A percentile compares a stretch with the other conserved stretches of the same genome.
Evolutionary conservation across 331 rosid genomes (phyloP).

Genomic region (Dryas integrifolia): DNA sequence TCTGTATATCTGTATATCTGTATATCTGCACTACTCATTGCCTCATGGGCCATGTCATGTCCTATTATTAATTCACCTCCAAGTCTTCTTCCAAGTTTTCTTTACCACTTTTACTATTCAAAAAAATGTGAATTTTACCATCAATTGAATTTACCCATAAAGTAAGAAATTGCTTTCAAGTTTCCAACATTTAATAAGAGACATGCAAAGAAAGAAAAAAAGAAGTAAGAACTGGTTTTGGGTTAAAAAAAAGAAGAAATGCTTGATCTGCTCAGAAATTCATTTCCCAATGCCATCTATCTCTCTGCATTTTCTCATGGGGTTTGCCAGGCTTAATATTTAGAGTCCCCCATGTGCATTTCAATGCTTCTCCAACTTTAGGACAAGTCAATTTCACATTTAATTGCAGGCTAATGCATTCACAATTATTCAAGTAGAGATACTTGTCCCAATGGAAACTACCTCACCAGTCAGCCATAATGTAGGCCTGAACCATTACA

Average conservation of each 20-base stretch:
- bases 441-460: conserved; percentile 24
- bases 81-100: neutral
- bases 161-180: neutral
- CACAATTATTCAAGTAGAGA: conserved; percentile 20
- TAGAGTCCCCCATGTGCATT: conserved; percentile 10
- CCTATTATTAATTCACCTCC: no score
- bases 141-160: neutral
- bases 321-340: neutral
- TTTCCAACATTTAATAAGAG: neutral
- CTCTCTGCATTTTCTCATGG: neutral
- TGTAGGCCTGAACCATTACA: neutral
- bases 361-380: neutral
- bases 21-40: neutral
- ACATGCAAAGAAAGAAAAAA: neutral
- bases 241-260: neutral
- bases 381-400: conserved; percentile 28
- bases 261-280: neutral
- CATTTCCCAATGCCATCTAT: conserved; percentile 21
- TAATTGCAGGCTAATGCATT: neutral
- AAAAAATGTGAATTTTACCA: neutral
- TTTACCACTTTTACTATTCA: neutral
- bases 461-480: conserved; percentile 16
- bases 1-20: neutral
- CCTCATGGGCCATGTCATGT: no score
- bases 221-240: neutral